These are phyloP conservation scores for Exsudoporus frostii DNA, from an alignment of 768 basidiomycete genomes.

Conservation along the genomic window DNA sequence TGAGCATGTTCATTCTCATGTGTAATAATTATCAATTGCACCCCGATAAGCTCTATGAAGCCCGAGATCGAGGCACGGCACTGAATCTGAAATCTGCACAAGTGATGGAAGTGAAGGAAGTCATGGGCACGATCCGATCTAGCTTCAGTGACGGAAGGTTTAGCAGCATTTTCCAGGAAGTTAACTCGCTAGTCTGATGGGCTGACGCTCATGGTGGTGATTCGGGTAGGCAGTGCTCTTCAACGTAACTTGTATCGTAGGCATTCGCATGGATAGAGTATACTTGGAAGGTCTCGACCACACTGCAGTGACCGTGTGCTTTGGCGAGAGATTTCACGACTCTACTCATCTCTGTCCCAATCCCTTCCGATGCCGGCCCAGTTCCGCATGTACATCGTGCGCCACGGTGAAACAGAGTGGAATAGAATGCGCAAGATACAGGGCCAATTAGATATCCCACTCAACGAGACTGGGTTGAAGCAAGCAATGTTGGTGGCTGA, in stretches of 20 bases:
- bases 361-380: constrained; percentile 26
- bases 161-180: constrained; percentile 46
- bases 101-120: constrained; percentile 38
- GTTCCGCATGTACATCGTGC: constrained; percentile 59
- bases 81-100: constrained; percentile 38
- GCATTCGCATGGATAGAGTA: not conserved
- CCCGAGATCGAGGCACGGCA: constrained; percentile 35
- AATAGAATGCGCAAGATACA: constrained; percentile 65
- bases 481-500: constrained; percentile 59
- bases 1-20: constrained; percentile 31
- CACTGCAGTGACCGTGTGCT: too few relatives aligned
- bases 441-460: constrained; percentile 67
- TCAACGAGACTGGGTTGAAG: constrained; percentile 58
- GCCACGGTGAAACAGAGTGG: constrained; percentile 77
- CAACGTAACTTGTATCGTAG: not conserved
- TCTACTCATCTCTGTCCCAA: not conserved
- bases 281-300: not conserved
- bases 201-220: not conserved
- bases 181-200: constrained; percentile 34
- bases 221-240: not conserved
- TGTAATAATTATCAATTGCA: not conserved
- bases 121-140: constrained; percentile 38
- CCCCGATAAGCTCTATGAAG: constrained; percentile 44
- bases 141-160: constrained; percentile 62
- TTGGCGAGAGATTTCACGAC: too few relatives aligned